A percentile compares a stretch with the other conserved stretches of the same genome.
These are phyloP conservation scores for Penicillium argentinense DNA, from an alignment of 495 filamentous ascomycete species.

Conservation along the genomic window DNA sequence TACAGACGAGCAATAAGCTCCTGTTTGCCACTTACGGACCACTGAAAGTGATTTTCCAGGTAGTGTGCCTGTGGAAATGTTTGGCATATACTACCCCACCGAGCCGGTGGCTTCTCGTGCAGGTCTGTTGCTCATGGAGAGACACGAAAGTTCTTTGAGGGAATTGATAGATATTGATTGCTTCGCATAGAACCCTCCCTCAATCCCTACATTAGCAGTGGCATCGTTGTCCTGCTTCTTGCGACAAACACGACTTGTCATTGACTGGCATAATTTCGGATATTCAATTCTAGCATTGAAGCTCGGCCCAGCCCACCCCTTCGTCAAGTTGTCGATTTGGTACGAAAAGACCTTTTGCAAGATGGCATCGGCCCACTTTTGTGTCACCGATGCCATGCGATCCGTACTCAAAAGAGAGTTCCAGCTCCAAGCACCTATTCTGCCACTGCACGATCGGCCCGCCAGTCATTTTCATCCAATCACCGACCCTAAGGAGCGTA, in stretches of 20 bases:
- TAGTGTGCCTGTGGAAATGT: constrained; percentile 63
- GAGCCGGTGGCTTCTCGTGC: constrained; percentile 78
- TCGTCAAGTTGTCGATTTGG: constrained; percentile 70
- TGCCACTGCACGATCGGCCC: constrained; percentile 84
- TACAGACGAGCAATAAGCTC: constrained; percentile 68
- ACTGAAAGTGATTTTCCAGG: constrained; percentile 83
- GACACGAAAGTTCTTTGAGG: no score
- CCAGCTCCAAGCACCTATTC: constrained; percentile 58
- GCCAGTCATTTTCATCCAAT: constrained; percentile 79
- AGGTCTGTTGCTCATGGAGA: constrained; percentile 40
- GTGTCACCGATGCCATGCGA: constrained; percentile 87
- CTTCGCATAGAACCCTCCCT: constrained; percentile 95
- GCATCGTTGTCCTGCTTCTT: constrained; percentile 70
- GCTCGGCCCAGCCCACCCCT: constrained; percentile 60
- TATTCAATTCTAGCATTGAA: constrained; percentile 87
- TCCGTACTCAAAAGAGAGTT: constrained; percentile 66
- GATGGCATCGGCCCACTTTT: constrained; percentile 71
- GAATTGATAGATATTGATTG: no score
- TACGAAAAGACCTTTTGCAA: constrained; percentile 75
- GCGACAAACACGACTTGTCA: constrained; percentile 77
- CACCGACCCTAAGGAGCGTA: constrained; percentile 39
- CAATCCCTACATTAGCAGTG: constrained; percentile 84
- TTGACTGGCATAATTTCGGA: constrained; percentile 99
- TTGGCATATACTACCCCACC: constrained; percentile 73
- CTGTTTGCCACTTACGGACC: constrained; percentile 79